A percentile compares a stretch with the other conserved stretches of the same genome.
phyloP scores from a whole-genome alignment of 768 basidiomycete genomes.

The Lyophyllum shimeji region DNA sequence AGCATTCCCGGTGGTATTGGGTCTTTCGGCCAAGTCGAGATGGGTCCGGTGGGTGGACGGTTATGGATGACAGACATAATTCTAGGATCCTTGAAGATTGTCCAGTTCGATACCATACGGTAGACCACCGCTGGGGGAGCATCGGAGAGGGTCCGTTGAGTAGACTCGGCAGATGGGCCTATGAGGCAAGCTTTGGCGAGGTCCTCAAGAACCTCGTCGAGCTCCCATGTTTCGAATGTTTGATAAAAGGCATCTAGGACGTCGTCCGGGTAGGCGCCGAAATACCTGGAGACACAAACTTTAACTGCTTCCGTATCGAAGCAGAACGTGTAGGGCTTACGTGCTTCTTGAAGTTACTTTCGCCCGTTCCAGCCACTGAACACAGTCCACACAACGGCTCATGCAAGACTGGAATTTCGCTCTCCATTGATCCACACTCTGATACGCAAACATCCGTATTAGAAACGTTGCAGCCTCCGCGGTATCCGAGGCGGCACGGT shows the following conservation, averaged over 20 bases:
- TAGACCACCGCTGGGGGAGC: constrained; percentile 54
- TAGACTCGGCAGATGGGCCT: constrained; percentile 12
- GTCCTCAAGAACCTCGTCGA: constrained; percentile 47
- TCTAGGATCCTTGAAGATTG: constrained; percentile 49
- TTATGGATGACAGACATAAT: constrained; percentile 42
- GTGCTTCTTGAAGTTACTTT: constrained; percentile 66
- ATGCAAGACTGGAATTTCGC: constrained; percentile 54
- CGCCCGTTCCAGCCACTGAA: constrained; percentile 59
- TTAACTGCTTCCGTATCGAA: constrained; percentile 2
- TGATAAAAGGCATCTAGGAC: constrained; percentile 57
- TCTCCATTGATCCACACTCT: constrained; percentile 68
- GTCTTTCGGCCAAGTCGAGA: constrained; percentile 56
- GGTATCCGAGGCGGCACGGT: constrained; percentile 51
- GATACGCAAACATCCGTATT: constrained; percentile 80
- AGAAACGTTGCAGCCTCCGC: constrained; percentile 77
- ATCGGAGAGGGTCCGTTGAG: constrained; percentile 32
- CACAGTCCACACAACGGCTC: constrained; percentile 66
- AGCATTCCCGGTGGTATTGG: constrained; percentile 62
- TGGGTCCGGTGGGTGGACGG: constrained; percentile 32
- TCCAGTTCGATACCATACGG: constrained; percentile 62
- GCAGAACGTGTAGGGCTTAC: constrained; percentile 47
- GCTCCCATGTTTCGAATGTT: constrained; percentile 69
- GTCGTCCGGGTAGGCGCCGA: constrained; percentile 59
- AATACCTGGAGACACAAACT: constrained; percentile 52
- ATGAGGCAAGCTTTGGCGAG: constrained; percentile 34